Base-by-base conservation (phyloP, 2,329 filamentous ascomycete species). In the Penicillium verrucosum region DNA sequence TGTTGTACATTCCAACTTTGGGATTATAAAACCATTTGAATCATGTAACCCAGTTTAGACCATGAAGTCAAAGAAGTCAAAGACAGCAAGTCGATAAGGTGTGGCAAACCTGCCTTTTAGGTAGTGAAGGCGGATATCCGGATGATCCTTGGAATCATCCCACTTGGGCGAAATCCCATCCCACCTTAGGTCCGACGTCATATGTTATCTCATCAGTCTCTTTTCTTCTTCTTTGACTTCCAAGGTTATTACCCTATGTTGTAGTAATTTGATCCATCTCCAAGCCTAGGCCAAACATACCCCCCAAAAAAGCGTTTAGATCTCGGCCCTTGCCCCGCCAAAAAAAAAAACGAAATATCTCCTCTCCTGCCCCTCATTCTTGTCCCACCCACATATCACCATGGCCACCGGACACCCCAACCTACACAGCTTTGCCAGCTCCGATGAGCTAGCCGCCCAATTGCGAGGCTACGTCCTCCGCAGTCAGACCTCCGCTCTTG, bases 391-490 rank as follows among this genome's bases (percentile, higher is more conserved):
- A 29, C 57, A 40, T 38, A 41, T 41, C 32, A 50, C 41, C 18
- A 79, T 80, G 78, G 66, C 71, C 34, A 61, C 69, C 47, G 68
- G 73, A 57, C 67, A 73, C 60, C 76, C 83, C 64, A 84, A 82
- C 66, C 88, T 99, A 68, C 96, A 89, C 82, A 85, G 89, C 65
- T 97, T 95, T 77, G 79, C 85, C 65, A 82, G 81, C 75, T 78
- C 82, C 69, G 82, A 85, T 63, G 80, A 85, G 58, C 86, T 99
- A 65, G 90, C 92, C 21, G 79, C 83, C 36, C 87, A 88, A 62
- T 85, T 99, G 66, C 89, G 92, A 71, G 79, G 85, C 66, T 97
- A 95, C 77, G 81, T 97, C 68, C 82, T 97, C 67, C 84, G 89
- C 68, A 86, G 84, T 68, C 93, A 99, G 77, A 88, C 87, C 69